A percentile compares a stretch with the other conserved stretches of the same genome.
Evolutionary conservation across 1,284 basidiomycete genomes (phyloP).

Genomic region (Naganishia cerealis): DNA sequence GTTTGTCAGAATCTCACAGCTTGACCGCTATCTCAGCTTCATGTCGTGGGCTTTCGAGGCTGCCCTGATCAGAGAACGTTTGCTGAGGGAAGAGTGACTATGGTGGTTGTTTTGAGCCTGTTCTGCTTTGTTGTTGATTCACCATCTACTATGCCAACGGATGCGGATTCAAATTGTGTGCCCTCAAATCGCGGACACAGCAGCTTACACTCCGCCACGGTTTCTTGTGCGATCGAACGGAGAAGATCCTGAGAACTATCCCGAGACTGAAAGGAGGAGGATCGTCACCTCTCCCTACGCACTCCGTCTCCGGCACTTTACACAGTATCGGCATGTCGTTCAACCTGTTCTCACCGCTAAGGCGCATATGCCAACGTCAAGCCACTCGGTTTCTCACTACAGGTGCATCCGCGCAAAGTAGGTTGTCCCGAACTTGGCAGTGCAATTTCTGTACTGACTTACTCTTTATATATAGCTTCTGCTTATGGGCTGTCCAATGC

Average conservation of each 20-base stretch:
- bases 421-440: background rate
- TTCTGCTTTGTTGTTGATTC: conserved; percentile 26
- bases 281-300: background rate
- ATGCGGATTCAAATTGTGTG: conserved; percentile 8
- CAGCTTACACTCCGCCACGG: background rate
- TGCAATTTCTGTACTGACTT: background rate
- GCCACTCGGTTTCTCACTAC: conserved; percentile 2
- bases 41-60: background rate
- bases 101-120: conserved; percentile 10
- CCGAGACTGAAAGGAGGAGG: background rate
- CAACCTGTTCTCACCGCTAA: conserved; percentile 7
- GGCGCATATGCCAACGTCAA: conserved; percentile 12
- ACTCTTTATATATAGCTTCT: conserved; percentile 29
- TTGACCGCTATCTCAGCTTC: background rate
- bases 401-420: conserved; percentile 7
- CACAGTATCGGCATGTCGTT: conserved; percentile 7
- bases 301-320: background rate
- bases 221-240: conserved; percentile 4
- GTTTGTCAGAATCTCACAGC: background rate
- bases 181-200: background rate
- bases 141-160: conserved; percentile 7
- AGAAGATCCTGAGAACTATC: background rate
- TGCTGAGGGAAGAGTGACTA: background rate
- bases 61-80: background rate
- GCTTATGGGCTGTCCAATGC: conserved; percentile 74